phyloP scores from a whole-genome alignment of 208 protist genomes.

The Histomonas meleagridis region DNA sequence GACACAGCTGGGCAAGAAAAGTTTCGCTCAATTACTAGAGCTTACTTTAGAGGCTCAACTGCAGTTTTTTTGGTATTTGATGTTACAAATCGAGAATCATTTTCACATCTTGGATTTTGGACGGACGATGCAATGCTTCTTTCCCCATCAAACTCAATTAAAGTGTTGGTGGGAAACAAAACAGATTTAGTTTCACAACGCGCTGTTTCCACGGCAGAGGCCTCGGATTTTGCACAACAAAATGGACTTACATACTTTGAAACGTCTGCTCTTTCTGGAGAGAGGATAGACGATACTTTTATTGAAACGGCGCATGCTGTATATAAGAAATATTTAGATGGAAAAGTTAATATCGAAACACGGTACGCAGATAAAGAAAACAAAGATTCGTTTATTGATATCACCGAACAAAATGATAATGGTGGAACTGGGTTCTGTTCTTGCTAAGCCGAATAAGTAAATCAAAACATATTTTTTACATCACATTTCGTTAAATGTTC shows the following conservation, averaged over 20 bases:
- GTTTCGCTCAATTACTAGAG: not conserved
- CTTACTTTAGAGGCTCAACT: not conserved
- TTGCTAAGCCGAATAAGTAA: too few species aligned
- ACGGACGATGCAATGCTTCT: not conserved
- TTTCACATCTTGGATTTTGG: not conserved
- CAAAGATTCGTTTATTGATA: too few species aligned
- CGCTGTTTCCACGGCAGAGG: not conserved
- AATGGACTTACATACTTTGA: not conserved
- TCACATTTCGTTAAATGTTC: too few species aligned
- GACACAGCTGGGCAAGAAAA: not conserved
- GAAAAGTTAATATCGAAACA: too few species aligned
- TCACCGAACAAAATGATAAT: too few species aligned
- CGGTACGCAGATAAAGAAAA: too few species aligned
- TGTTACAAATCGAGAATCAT: not conserved
- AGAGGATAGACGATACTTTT: not conserved
- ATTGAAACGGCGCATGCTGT: not conserved
- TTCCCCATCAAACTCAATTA: not conserved
- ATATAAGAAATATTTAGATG: too few species aligned
- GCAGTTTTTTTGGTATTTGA: not conserved
- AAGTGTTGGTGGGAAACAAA: conserved; percentile 2
- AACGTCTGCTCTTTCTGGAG: not conserved
- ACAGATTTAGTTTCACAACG: not conserved
- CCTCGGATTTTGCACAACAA: not conserved
- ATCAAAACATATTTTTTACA: too few species aligned
- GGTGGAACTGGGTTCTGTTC: too few species aligned